Evolutionary conservation across 352 stramenopile species (phyloP), one percentile per base, ranked within the genome.

Genomic region (Pythium periplocum): DNA sequence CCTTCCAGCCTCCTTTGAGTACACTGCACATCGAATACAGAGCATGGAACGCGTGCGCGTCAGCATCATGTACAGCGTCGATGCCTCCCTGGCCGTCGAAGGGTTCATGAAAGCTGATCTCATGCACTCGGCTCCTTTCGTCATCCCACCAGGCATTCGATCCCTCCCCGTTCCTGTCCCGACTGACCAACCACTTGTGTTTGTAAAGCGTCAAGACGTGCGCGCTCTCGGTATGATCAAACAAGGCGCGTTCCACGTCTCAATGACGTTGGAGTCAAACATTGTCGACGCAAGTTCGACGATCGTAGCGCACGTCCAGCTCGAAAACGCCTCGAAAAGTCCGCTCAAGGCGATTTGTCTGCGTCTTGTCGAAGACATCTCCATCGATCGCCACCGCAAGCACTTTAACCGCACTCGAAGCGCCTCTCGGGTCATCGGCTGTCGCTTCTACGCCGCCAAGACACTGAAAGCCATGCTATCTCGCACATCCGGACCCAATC

Each of bases 281-380:
- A 34, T 55, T 2, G 7, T 55, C 9, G 48, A 54, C 26, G 7
- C 33, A 0, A 26, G 33, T 0, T 61, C 54, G 1, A 38, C 17
- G n/a, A 55, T 61, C 33, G 47, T 55, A 38, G 35, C 54, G 11
- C 40, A 34, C 4, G 54, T 61, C 5, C 10, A 4, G 2, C 17
- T 61, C 8, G 11, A 38, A 1, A n/a, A 55, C 4, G 42, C 41
- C 6, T 50, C 54, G 10, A 37, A 41, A 4, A 38, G 49, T 4
- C 17, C 3, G 0, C 54, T 55, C n/a, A 54, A 55, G 39, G 44
- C 50, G 10, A 31, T 55, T n/a, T 11, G 36, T 38, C 34, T 61
- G 8, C 8, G 39, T 6, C 36, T 61, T 26, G 54, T 55, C 35
- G 54, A 61, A 34, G 46, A 61, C 26, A 47, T 48, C 10, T 26